Conservation (phyloP, 345 rosid species). For the Euphorbia peplus region DNA sequence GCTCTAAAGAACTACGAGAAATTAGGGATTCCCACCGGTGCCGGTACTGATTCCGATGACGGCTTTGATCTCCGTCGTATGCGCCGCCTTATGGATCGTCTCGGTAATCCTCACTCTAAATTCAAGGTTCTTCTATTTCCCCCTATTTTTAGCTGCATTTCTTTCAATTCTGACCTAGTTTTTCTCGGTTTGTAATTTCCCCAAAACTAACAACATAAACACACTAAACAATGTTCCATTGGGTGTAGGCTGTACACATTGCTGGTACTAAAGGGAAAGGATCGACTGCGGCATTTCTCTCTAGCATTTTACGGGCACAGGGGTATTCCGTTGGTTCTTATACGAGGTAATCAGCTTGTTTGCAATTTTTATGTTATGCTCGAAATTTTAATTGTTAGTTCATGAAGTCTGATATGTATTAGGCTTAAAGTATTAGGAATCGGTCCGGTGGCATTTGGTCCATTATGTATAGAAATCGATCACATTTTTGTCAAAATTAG, state of each 20-base stretch:
- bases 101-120: constrained; percentile 65
- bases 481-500: no score
- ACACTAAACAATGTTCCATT: no score
- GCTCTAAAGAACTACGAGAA: constrained; percentile 87
- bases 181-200: neutral
- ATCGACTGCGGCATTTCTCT: constrained; percentile 79
- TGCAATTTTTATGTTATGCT: neutral
- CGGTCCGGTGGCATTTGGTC: no score
- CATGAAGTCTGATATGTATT: neutral
- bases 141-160: neutral
- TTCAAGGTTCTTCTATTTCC: constrained; percentile 54
- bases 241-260: constrained; percentile 66
- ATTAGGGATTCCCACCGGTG: constrained; percentile 72
- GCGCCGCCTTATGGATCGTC: constrained; percentile 67
- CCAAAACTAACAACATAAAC: neutral
- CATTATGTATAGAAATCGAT: no score
- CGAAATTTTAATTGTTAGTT: neutral
- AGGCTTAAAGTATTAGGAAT: no score
- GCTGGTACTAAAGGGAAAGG: constrained; percentile 98
- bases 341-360: constrained; percentile 53
- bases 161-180: neutral
- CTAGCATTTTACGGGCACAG: constrained; percentile 65
- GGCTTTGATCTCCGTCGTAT: constrained; percentile 86
- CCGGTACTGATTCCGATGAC: constrained; percentile 79
- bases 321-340: constrained; percentile 83